A percentile compares a stretch with the other conserved stretches of the same genome.
These are phyloP conservation scores for Begonia loranthoides DNA, from an alignment of 306 rosid genomes.

Conservation along the genomic window DNA sequence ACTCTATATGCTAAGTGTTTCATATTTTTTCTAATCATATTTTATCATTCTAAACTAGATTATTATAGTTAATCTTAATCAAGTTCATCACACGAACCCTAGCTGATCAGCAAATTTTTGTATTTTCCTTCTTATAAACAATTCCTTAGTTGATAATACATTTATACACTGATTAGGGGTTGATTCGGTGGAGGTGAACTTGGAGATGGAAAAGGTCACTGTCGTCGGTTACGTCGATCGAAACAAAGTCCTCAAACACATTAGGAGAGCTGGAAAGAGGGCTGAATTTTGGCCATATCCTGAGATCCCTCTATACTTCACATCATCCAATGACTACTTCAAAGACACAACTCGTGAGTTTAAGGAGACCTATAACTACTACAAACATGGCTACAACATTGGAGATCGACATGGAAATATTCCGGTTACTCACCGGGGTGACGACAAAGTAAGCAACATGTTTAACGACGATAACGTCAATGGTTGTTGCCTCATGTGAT, in stretches of 20 bases:
- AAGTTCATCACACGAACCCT: too few relatives aligned
- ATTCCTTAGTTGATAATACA: too few relatives aligned
- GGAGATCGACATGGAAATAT: constrained; percentile 65
- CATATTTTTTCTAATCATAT: too few relatives aligned
- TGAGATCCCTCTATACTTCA: constrained; percentile 66
- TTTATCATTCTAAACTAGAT: too few relatives aligned
- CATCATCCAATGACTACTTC: constrained; percentile 49
- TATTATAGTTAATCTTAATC: too few relatives aligned
- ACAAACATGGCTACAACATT: constrained; percentile 75
- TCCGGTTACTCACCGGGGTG: constrained; percentile 62
- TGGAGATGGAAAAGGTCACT: constrained; percentile 60
- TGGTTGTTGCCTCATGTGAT: constrained; percentile 68
- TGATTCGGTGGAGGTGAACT: constrained; percentile 65
- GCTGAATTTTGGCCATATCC: constrained; percentile 93
- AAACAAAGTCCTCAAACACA: constrained; percentile 72
- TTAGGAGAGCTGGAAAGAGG: constrained; percentile 78
- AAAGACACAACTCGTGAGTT: constrained; percentile 61
- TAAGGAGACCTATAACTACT: constrained; percentile 77
- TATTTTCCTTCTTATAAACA: too few relatives aligned
- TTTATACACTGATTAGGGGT: constrained; percentile 28
- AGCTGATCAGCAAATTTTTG: too few relatives aligned
- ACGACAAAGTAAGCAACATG: constrained; percentile 87
- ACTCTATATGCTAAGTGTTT: too few relatives aligned
- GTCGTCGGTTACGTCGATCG: constrained; percentile 63
- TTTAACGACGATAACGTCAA: constrained; percentile 89